phyloP scores from a whole-genome alignment of 352 stramenopile species.

The Pythium rishiriense region DNA sequence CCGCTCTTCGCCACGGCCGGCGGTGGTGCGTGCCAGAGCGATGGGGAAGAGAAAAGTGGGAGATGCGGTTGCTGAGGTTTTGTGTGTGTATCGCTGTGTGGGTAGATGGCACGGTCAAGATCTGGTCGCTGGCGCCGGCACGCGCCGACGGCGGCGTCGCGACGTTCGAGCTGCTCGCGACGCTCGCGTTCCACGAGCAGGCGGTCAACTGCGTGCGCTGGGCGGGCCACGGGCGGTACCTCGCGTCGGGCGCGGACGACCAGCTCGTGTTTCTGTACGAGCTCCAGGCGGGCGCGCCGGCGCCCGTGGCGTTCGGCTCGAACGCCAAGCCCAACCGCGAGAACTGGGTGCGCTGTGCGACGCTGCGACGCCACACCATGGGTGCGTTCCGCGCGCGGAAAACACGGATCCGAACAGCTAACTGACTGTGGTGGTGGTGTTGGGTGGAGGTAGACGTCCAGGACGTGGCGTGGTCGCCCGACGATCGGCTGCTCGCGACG shows the following conservation, averaged over 20 bases:
- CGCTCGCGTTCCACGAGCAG: constrained; percentile 79
- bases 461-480: constrained; percentile 83
- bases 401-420: no score
- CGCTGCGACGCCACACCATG: constrained; percentile 86
- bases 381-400: constrained; percentile 41
- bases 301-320: constrained; percentile 78
- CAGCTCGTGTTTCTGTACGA: constrained; percentile 86
- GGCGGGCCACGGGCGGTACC: constrained; percentile 73
- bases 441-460: constrained; percentile 59
- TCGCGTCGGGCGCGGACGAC: constrained; percentile 84
- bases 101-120: constrained; percentile 81
- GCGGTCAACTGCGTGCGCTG: constrained; percentile 87
- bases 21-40: constrained; percentile 41
- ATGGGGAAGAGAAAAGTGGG: no score
- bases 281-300: constrained; percentile 54
- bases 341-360: constrained; percentile 82
- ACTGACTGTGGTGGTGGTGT: no score
- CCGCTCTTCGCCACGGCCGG: constrained; percentile 76
- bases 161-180: constrained; percentile 80
- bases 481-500: constrained; percentile 86
- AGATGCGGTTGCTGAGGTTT: no score
- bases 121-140: constrained; percentile 64
- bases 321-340: constrained; percentile 80
- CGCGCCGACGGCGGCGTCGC: constrained; percentile 45
- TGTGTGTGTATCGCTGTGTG: no score